Percentiles rank a stretch among this genome's conserved stretches.
Conservation (phyloP, 129 eudicot species). For the Flaveria brownii region DNA sequence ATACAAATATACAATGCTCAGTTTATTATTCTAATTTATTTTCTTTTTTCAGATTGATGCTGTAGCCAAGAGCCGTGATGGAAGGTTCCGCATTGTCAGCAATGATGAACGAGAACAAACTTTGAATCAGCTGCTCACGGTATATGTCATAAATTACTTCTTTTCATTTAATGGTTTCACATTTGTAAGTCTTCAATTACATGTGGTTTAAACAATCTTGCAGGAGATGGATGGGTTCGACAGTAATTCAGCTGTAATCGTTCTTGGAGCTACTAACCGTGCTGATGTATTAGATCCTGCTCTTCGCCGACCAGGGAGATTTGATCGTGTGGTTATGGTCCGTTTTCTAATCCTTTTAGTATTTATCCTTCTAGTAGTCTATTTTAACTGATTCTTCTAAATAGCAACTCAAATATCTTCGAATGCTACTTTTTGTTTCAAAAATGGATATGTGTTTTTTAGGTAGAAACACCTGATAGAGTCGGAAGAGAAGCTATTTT, state of each 20-base stretch:
- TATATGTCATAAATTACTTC: slow-evolving; percentile 33
- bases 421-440: neutral
- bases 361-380: slow-evolving; percentile 14
- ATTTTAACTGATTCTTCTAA: neutral
- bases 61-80: slow-evolving; percentile 99
- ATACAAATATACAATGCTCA: neutral
- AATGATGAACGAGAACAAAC: slow-evolving; percentile 98
- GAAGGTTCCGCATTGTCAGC: slow-evolving; percentile 88
- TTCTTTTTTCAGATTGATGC: slow-evolving; percentile 79
- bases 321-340: slow-evolving; percentile 98
- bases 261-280: slow-evolving; percentile 98
- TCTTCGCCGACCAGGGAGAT: slow-evolving; percentile 98
- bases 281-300: slow-evolving; percentile 98
- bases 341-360: slow-evolving; percentile 38
- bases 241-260: slow-evolving; percentile 97
- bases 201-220: slow-evolving; percentile 32
- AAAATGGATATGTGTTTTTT: slow-evolving; percentile 22
- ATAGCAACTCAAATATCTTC: neutral
- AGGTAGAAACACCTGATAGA: slow-evolving; percentile 99
- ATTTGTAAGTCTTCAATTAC: neutral
- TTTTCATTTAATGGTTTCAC: slow-evolving; percentile 11
- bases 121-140: slow-evolving; percentile 89
- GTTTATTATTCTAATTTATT: slow-evolving; percentile 2
- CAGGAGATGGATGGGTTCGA: slow-evolving; percentile 99
- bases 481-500: slow-evolving; percentile 87